Base-by-base conservation (phyloP, 1,284 basidiomycete genomes). In the Lignosus rhinocerotis region DNA sequence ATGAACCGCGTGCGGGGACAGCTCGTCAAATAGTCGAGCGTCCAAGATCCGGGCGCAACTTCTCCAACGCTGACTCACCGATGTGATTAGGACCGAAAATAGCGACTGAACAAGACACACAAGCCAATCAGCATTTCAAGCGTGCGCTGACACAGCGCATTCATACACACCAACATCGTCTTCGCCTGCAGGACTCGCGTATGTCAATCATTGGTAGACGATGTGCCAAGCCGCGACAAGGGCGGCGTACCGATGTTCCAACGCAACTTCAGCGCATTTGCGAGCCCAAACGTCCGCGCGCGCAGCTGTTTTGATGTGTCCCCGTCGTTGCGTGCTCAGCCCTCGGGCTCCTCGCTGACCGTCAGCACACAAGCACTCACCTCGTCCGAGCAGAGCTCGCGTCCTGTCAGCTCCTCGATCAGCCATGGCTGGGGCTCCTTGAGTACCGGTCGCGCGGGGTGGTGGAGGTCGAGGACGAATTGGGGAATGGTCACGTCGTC, bases 401-500 rank as follows among this genome's bases (percentile, higher is more conserved):
- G 76, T 16, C 82, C 85, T 7, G 83, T 82, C 11, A 73, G 69
- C 63, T 90, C 86, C 36, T 91, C 83, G 45, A 90, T 82, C 51
- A 90, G 73, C 81, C 85, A 89, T 4, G 70, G 65, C 41, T 66
- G 66, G 10, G 51, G 21, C 31, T 61, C 51, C 50, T 36, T 63
- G 32, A 65, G 64, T 14, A 68, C 60, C 0, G 88, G 88, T 30
- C 83, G 77, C 19, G 73, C 60, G 0, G 82, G 76, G 51, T 83
- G 78, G 36, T 79, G 69, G 14, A 72, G 69, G 60, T 87, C 84
- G 31, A 90, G 78, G 43, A 90, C 78, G 71, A 92, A 91, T 71
- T 92, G 90, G 2, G 86, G 81, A 17, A 90, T 76, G 11, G 84
- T 85, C 52, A 90, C 70, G 72, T 90, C 75, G 66, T 88, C 86